These are phyloP conservation scores for Iris macrosiphon DNA, from an alignment of 106 monocot species.

Conservation along the genomic window DNA sequence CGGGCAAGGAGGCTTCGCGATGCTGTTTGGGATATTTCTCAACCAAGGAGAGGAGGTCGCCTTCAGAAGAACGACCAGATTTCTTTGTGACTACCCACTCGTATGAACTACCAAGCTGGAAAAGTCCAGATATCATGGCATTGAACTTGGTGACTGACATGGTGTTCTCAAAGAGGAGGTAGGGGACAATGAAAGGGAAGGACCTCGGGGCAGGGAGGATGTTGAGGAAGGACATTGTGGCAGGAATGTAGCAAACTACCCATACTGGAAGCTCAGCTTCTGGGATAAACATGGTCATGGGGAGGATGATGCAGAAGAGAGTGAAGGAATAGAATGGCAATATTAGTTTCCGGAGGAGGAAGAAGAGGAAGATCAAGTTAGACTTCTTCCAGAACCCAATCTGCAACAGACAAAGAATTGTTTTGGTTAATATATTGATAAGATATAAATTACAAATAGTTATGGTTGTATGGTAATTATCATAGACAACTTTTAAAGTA, in stretches of 20 bases:
- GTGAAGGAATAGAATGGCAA: constrained; percentile 98
- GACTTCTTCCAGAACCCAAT: constrained; percentile 87
- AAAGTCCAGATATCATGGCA: constrained; percentile 92
- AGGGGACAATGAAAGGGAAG: constrained; percentile 94
- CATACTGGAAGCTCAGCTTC: constrained; percentile 89
- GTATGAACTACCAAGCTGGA: constrained; percentile 80
- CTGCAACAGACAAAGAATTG: constrained; percentile 26
- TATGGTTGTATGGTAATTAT: background rate
- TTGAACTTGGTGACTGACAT: constrained; percentile 99
- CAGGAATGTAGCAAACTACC: constrained; percentile 96
- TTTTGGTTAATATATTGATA: background rate
- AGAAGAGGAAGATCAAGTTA: constrained; percentile 94
- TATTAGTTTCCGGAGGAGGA: constrained; percentile 89
- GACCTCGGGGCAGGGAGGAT: constrained; percentile 87
- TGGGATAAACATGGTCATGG: constrained; percentile 95
- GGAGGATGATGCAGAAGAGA: constrained; percentile 95
- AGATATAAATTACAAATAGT: background rate
- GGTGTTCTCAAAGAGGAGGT: constrained; percentile 95
- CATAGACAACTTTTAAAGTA: no score
- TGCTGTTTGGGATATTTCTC: constrained; percentile 35
- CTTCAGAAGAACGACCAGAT: constrained; percentile 87
- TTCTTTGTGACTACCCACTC: constrained; percentile 99
- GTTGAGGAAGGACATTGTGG: constrained; percentile 89
- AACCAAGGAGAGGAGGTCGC: constrained; percentile 56
- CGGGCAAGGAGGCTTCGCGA: constrained; percentile 31